phyloP scores from a whole-genome alignment of 2,329 filamentous ascomycete genomes.

The Exserohilum turcica region DNA sequence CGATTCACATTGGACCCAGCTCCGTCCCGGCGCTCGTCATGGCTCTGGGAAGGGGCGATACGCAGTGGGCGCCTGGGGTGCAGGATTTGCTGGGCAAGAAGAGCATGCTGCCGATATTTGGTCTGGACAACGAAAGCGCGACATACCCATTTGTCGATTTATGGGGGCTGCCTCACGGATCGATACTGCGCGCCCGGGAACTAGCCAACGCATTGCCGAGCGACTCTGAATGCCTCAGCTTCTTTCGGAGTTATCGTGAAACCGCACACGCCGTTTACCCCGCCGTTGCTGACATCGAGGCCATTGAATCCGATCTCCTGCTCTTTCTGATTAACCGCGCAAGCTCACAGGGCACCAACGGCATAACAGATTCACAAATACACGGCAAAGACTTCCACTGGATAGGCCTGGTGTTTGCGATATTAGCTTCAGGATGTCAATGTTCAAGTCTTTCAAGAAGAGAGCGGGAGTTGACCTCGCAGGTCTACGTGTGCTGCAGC shows the following conservation, averaged over 20 bases:
- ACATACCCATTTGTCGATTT: constrained; percentile 70
- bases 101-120: constrained; percentile 66
- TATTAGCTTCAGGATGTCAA: constrained; percentile 67
- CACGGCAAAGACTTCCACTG: constrained; percentile 64
- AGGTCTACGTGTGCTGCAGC: constrained; percentile 69
- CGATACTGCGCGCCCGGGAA: constrained; percentile 61
- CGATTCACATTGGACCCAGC: constrained; percentile 65
- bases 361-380: constrained; percentile 59
- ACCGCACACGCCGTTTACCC: constrained; percentile 65
- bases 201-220: constrained; percentile 64
- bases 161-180: constrained; percentile 65
- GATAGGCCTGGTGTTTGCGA: constrained; percentile 65
- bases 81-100: constrained; percentile 63
- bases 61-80: constrained; percentile 56
- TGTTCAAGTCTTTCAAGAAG: constrained; percentile 63
- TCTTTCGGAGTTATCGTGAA: constrained; percentile 63
- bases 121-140: constrained; percentile 67
- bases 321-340: constrained; percentile 59
- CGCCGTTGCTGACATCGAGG: constrained; percentile 61
- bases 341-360: constrained; percentile 49
- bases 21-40: constrained; percentile 67
- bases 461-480: constrained; percentile 66
- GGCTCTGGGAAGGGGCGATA: constrained; percentile 52
- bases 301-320: constrained; percentile 61
- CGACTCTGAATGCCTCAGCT: constrained; percentile 62